These are phyloP conservation scores for Adansonia gregorii DNA, from an alignment of 441 rosid genomes.

Conservation along the genomic window DNA sequence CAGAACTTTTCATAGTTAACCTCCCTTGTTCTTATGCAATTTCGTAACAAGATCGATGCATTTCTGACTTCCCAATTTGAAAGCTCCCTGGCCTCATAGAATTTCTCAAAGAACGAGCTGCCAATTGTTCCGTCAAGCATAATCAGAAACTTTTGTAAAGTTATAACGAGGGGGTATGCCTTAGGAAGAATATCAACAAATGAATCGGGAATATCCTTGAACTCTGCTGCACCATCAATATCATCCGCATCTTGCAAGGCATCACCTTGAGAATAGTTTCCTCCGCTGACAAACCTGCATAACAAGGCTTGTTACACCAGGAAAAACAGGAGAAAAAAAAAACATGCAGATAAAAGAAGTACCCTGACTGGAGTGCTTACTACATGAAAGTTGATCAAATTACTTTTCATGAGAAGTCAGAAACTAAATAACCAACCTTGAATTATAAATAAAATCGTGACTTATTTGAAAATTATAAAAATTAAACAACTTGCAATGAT, in stretches of 20 bases:
- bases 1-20: conserved; percentile 54
- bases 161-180: conserved; percentile 51
- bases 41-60: conserved; percentile 35
- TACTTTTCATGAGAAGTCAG: neutral
- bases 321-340: neutral
- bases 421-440: neutral
- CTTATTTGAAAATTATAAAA: neutral
- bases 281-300: conserved; percentile 43
- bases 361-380: neutral
- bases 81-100: conserved; percentile 36
- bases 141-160: conserved; percentile 55
- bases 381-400: neutral
- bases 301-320: conserved; percentile 15
- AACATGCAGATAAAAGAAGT: neutral
- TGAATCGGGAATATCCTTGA: conserved; percentile 53
- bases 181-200: conserved; percentile 38
- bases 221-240: conserved; percentile 39
- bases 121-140: conserved; percentile 67
- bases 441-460: neutral
- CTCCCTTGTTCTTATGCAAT: conserved; percentile 47
- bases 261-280: conserved; percentile 29
- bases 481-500: neutral
- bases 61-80: conserved; percentile 25
- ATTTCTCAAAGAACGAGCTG: conserved; percentile 51
- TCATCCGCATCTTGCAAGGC: conserved; percentile 36